Evolutionary conservation across 2,329 filamentous ascomycete genomes (phyloP).

Genomic region (Simplicillium aogashimaense): DNA sequence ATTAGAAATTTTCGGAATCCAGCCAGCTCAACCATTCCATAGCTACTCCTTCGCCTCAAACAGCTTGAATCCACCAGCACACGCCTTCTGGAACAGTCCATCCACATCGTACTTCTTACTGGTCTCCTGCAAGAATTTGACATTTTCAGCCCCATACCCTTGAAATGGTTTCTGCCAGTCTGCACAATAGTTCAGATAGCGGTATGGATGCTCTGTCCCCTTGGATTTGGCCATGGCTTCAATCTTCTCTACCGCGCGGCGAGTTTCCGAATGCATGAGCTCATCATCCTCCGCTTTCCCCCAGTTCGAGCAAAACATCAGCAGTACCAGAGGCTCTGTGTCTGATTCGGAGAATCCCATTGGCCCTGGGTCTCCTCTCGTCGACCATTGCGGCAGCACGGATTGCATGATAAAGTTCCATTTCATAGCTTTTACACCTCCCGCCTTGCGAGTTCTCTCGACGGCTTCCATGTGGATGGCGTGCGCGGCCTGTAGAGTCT

Average conservation of each 20-base stretch:
- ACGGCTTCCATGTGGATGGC: not conserved
- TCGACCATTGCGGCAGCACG: not conserved
- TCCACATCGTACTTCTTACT: slow-evolving; percentile 21
- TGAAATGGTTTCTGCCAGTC: slow-evolving; percentile 12
- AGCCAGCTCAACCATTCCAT: too few species aligned
- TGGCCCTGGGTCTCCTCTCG: not conserved
- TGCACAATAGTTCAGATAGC: slow-evolving; percentile 7
- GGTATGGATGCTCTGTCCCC: slow-evolving; percentile 1
- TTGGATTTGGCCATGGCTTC: not conserved
- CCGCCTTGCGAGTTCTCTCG: not conserved
- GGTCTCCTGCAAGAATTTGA: slow-evolving; percentile 15
- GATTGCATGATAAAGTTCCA: not conserved
- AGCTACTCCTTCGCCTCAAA: not conserved
- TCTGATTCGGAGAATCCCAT: not conserved
- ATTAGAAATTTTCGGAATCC: too few species aligned
- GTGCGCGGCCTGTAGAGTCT: not conserved
- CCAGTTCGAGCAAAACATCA: slow-evolving; percentile 1
- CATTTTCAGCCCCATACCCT: slow-evolving; percentile 20
- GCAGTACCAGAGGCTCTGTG: slow-evolving; percentile 1
- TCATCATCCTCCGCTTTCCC: slow-evolving; percentile 1
- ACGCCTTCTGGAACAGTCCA: slow-evolving; percentile 18
- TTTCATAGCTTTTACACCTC: not conserved
- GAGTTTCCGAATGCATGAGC: not conserved
- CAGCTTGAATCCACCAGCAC: slow-evolving; percentile 9
- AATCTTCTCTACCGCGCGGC: not conserved